Evolutionary conservation across 1,284 basidiomycete species (phyloP).

Genomic region (Ganoderma leucocontextum): DNA sequence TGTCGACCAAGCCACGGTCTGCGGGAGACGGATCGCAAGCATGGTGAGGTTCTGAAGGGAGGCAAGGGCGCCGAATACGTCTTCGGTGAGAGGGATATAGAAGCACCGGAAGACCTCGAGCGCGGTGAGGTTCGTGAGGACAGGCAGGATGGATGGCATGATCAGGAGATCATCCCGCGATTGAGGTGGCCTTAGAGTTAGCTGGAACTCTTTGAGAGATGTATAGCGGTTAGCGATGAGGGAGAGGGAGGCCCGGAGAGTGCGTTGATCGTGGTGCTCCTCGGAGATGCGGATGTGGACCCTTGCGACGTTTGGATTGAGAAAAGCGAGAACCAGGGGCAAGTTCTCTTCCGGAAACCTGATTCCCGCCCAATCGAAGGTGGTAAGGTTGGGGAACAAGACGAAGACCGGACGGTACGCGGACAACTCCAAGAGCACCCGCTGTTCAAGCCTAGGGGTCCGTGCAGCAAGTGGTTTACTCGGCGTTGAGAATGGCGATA

Average conservation of each 20-base stretch:
- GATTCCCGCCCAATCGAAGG: neutral
- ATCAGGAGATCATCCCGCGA: neutral
- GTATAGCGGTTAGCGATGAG: neutral
- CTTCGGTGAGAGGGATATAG: neutral
- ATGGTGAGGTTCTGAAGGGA: neutral
- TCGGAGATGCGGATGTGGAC: neutral
- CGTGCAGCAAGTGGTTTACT: neutral
- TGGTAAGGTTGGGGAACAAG: neutral
- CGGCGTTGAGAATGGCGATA: neutral
- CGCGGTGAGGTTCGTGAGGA: neutral
- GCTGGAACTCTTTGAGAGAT: neutral
- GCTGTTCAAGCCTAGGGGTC: neutral
- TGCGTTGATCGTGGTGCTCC: neutral
- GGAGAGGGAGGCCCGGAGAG: neutral
- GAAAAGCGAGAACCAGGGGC: neutral
- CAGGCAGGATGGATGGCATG: neutral
- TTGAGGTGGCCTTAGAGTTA: neutral
- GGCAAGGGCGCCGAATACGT: neutral
- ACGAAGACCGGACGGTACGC: neutral
- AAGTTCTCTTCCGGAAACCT: neutral
- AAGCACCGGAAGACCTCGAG: neutral
- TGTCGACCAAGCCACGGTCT: neutral
- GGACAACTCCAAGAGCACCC: neutral
- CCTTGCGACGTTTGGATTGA: neutral
- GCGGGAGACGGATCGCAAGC: neutral